Conservation (phyloP, 2,329 filamentous ascomycete genomes). For the Calonectria pteridis region DNA sequence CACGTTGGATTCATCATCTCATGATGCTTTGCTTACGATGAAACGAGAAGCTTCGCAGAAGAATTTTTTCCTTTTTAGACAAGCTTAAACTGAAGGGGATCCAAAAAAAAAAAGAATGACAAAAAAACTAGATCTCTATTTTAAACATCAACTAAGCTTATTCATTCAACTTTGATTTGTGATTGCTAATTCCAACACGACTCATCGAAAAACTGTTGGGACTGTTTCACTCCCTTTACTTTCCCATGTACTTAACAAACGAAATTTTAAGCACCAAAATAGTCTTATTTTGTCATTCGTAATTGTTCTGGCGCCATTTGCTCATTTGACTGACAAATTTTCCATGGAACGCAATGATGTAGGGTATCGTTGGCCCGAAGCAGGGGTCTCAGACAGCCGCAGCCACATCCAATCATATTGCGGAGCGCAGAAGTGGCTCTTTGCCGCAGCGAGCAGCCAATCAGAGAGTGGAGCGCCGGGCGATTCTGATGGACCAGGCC, state of each 20-base stretch:
- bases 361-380: background rate
- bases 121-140: no score
- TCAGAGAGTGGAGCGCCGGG: background rate
- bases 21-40: background rate
- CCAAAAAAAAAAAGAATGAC: no score
- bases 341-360: background rate
- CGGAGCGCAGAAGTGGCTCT: background rate
- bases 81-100: no score
- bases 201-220: no score
- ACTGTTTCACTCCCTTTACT: background rate
- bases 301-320: background rate
- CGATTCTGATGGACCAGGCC: background rate
- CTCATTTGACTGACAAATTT: background rate
- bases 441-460: background rate
- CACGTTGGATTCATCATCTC: background rate
- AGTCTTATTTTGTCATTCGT: background rate
- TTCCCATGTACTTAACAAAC: background rate
- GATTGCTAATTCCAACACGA: no score
- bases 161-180: no score
- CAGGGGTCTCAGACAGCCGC: background rate
- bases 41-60: background rate
- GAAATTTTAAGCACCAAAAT: background rate
- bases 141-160: no score
- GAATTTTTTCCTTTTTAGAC: background rate
- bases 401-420: background rate